phyloP scores from a whole-genome alignment of 805 yeast genomes.

The Clavispora asparagi region DNA sequence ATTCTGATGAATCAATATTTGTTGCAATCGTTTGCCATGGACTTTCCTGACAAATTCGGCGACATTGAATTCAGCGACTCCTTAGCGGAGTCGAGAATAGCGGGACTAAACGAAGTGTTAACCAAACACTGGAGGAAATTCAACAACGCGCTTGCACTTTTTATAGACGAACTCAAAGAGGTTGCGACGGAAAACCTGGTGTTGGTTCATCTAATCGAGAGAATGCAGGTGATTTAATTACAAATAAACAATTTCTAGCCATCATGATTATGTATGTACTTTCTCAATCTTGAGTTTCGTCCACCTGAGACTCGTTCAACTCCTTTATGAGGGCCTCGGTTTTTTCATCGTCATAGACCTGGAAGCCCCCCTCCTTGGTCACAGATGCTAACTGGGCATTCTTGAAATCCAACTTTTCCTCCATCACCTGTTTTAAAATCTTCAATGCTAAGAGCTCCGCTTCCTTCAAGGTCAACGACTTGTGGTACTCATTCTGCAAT shows the following conservation, averaged over 20 bases:
- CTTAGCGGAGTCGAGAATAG: slow-evolving; percentile 21
- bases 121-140: slow-evolving; percentile 14
- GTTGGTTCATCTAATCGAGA: slow-evolving; percentile 8
- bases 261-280: background rate
- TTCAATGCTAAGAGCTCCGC: slow-evolving; percentile 88
- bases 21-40: slow-evolving; percentile 30
- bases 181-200: slow-evolving; percentile 12
- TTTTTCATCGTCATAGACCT: slow-evolving; percentile 75
- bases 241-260: background rate
- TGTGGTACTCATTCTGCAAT: slow-evolving; percentile 93
- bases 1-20: slow-evolving; percentile 45
- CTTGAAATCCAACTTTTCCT: slow-evolving; percentile 91
- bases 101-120: slow-evolving; percentile 12
- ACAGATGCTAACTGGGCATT: slow-evolving; percentile 95
- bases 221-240: slow-evolving; percentile 1
- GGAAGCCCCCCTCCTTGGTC: slow-evolving; percentile 80
- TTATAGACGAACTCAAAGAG: slow-evolving; percentile 7
- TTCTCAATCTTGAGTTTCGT: slow-evolving; percentile 7
- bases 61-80: slow-evolving; percentile 28
- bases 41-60: slow-evolving; percentile 28
- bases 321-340: slow-evolving; percentile 76
- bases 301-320: slow-evolving; percentile 52
- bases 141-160: slow-evolving; percentile 6
- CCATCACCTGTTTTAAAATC: slow-evolving; percentile 96
- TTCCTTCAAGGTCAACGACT: slow-evolving; percentile 82